Evolutionary conservation across 331 rosid species (phyloP).

Genomic region (Arachis monticola): DNA sequence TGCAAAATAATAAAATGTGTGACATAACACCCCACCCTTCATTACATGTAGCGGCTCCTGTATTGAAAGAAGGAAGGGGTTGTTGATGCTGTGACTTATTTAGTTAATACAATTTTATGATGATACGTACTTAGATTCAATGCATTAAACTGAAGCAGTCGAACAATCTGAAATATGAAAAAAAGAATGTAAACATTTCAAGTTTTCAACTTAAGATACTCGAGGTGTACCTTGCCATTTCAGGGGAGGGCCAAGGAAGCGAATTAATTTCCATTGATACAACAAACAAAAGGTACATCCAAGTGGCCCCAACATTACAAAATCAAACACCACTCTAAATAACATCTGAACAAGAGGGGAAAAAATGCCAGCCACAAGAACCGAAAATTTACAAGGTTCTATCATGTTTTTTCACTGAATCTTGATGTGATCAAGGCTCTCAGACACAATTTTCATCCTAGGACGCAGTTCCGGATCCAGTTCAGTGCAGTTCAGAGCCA

Average conservation of each 20-base stretch:
- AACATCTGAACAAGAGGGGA: too few species aligned
- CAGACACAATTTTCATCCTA: constrained; percentile 74
- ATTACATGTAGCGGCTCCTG: too few species aligned
- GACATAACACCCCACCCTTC: too few species aligned
- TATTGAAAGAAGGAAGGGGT: background rate
- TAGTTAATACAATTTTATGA: background rate
- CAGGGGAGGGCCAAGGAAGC: too few species aligned
- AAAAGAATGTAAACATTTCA: too few species aligned
- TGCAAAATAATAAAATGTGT: too few species aligned
- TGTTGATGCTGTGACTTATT: background rate
- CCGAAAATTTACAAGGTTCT: constrained; percentile 24
- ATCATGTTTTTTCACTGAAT: constrained; percentile 37
- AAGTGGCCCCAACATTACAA: constrained; percentile 27
- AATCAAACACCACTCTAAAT: constrained; percentile 22
- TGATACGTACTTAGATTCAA: background rate
- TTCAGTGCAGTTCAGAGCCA: constrained; percentile 84
- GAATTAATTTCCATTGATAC: constrained; percentile 3
- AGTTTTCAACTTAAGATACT: background rate
- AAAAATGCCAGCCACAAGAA: constrained; percentile 8
- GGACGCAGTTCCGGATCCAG: constrained; percentile 82
- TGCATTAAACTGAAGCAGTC: background rate
- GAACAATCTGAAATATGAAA: too few species aligned
- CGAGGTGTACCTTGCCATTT: background rate
- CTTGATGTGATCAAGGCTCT: constrained; percentile 71
- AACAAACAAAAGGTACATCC: constrained; percentile 14